Evolutionary conservation across 371 early-diverging fungal species (phyloP).

Genomic region (Blakeslea trispora): DNA sequence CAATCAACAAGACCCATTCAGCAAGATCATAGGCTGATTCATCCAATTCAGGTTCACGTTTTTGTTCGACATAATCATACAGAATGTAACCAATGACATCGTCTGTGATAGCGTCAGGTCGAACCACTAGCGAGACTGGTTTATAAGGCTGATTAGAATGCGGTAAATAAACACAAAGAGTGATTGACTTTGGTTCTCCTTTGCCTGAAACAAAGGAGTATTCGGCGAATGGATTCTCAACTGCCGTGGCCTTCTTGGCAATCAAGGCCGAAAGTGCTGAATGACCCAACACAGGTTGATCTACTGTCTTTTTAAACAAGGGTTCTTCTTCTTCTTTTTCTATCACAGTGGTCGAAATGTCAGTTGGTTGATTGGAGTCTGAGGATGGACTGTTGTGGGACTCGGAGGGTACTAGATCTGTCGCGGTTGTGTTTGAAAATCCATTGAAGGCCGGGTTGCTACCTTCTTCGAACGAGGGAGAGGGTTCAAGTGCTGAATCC

Average conservation of each 20-base stretch:
- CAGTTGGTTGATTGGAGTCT: too few relatives aligned
- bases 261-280: constrained; percentile 71
- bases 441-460: background rate
- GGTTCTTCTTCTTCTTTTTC: background rate
- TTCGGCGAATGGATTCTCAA: constrained; percentile 76
- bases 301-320: background rate
- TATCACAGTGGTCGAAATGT: too few relatives aligned
- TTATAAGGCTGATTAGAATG: constrained; percentile 49
- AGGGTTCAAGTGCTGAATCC: constrained; percentile 48
- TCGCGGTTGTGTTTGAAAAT: background rate
- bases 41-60: constrained; percentile 65
- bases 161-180: constrained; percentile 69
- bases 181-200: constrained; percentile 61
- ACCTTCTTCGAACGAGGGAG: constrained; percentile 33
- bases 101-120: constrained; percentile 84
- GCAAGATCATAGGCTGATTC: constrained; percentile 65
- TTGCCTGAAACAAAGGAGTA: constrained; percentile 66
- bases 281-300: too few relatives aligned
- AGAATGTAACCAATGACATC: constrained; percentile 89
- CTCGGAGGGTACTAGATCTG: background rate
- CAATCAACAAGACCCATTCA: constrained; percentile 88
- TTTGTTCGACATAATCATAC: constrained; percentile 77
- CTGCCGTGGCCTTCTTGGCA: constrained; percentile 57
- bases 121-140: constrained; percentile 74
- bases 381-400: too few relatives aligned